Evolutionary conservation across 2,329 filamentous ascomycete species (phyloP).

Genomic region (Verticillium albo-atrum): DNA sequence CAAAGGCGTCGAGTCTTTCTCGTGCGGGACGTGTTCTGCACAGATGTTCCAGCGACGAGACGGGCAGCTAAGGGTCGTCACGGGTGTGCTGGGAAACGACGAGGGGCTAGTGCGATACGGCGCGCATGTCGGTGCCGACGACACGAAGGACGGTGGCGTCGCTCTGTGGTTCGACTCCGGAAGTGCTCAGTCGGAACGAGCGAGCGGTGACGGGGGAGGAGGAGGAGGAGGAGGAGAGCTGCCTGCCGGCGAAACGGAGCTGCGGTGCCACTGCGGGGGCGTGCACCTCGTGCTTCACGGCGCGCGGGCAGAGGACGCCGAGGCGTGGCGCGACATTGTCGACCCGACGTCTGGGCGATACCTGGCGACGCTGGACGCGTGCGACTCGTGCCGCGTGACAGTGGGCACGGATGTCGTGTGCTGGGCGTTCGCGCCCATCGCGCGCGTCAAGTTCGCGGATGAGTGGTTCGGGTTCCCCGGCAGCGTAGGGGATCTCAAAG

Average conservation of each 20-base stretch:
- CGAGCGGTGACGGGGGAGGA: no score
- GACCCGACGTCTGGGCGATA: slow-evolving; percentile 36
- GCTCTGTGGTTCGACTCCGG: slow-evolving; percentile 36
- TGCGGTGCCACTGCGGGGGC: slow-evolving; percentile 43
- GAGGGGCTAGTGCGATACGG: slow-evolving; percentile 24
- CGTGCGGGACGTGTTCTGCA: slow-evolving; percentile 34
- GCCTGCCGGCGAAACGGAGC: slow-evolving; percentile 23
- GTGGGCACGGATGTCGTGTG: slow-evolving; percentile 36
- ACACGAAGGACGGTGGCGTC: slow-evolving; percentile 49
- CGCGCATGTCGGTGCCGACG: slow-evolving; percentile 39
- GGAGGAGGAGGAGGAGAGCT: no score
- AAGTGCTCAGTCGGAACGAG: slow-evolving; percentile 13
- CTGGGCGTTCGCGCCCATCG: slow-evolving; percentile 39
- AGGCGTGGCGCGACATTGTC: slow-evolving; percentile 34
- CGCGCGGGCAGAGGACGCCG: slow-evolving; percentile 14
- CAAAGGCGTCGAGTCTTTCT: slow-evolving; percentile 25
- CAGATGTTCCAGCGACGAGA: slow-evolving; percentile 22
- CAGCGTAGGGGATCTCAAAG: slow-evolving; percentile 25
- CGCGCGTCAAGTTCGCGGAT: slow-evolving; percentile 23
- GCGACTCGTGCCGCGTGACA: slow-evolving; percentile 40
- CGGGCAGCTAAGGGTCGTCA: slow-evolving; percentile 27
- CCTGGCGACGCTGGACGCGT: slow-evolving; percentile 35
- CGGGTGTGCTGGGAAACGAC: slow-evolving; percentile 30
- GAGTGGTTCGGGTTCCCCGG: slow-evolving; percentile 20
- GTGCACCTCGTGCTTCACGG: slow-evolving; percentile 35